These are phyloP conservation scores for Xylaria intraflava DNA, from an alignment of 495 filamentous ascomycete genomes.

Conservation along the genomic window DNA sequence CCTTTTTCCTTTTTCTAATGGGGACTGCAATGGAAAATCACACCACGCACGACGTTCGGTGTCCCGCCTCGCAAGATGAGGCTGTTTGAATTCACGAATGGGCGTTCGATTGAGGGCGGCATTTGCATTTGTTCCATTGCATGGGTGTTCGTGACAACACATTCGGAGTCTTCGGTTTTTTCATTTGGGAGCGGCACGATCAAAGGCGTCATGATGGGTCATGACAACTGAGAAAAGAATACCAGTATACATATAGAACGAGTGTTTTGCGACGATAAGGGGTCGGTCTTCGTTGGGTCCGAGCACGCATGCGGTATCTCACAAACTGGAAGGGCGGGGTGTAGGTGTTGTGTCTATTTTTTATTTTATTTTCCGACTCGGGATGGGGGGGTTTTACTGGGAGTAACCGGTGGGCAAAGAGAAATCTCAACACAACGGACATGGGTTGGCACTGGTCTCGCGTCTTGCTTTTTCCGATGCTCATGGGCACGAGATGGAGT, in stretches of 20 bases:
- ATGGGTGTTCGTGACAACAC: constrained; percentile 34
- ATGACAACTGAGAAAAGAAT: constrained; percentile 32
- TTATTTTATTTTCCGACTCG: constrained; percentile 19
- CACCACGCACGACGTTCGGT: constrained; percentile 18
- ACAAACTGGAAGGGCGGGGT: constrained; percentile 25
- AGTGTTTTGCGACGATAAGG: constrained; percentile 30
- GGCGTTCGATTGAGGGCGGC: constrained; percentile 26
- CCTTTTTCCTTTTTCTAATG: constrained; percentile 27
- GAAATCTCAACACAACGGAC: constrained; percentile 27
- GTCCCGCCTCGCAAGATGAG: constrained; percentile 26
- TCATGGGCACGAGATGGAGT: constrained; percentile 30
- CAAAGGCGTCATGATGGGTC: constrained; percentile 31
- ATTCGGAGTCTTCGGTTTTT: constrained; percentile 30
- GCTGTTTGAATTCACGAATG: constrained; percentile 27
- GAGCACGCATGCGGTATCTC: constrained; percentile 26
- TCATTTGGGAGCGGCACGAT: constrained; percentile 32
- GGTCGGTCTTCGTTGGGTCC: constrained; percentile 24
- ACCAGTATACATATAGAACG: constrained; percentile 30
- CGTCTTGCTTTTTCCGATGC: constrained; percentile 21
- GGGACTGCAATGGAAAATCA: constrained; percentile 23
- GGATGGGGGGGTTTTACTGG: constrained; percentile 22
- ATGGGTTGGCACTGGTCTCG: constrained; percentile 24
- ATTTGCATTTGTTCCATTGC: constrained; percentile 33
- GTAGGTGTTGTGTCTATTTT: too few relatives aligned
- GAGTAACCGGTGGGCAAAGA: constrained; percentile 26